Evolutionary conservation across 208 protist genomes (phyloP).

Genomic region (Acanthamoeba royreba): DNA sequence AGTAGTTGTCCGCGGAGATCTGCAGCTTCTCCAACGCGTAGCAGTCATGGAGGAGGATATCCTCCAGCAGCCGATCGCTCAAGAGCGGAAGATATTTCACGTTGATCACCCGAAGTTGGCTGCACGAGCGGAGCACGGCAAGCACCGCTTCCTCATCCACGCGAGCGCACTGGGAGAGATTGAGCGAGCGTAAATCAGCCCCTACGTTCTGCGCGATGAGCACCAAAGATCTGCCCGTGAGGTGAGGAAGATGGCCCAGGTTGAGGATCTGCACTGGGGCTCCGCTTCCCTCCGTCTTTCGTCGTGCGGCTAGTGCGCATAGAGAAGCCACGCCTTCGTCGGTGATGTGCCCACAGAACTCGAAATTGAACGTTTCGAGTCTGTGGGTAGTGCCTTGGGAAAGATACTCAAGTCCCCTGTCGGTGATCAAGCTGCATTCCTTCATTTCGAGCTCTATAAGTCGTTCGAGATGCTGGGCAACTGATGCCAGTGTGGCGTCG

Average conservation of each 20-base stretch:
- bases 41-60: not conserved
- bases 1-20: not conserved
- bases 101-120: not conserved
- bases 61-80: not conserved
- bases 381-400: not conserved
- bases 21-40: not conserved
- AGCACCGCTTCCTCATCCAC: not conserved
- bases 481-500: not conserved
- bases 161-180: not conserved
- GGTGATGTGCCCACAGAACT: not conserved
- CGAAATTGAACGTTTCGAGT: not conserved
- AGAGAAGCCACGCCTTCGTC: not conserved
- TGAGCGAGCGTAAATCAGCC: not conserved
- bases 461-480: not conserved
- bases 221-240: not conserved
- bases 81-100: not conserved
- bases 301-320: not conserved
- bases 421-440: not conserved
- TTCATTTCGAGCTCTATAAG: not conserved
- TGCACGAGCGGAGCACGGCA: not conserved
- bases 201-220: not conserved
- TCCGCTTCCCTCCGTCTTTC: not conserved
- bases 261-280: not conserved
- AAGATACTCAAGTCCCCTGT: not conserved
- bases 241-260: not conserved